Evolutionary conservation across 345 rosid genomes (phyloP), one percentile per base, ranked within the genome.

Genomic region (Sisymbrium altissimum): DNA sequence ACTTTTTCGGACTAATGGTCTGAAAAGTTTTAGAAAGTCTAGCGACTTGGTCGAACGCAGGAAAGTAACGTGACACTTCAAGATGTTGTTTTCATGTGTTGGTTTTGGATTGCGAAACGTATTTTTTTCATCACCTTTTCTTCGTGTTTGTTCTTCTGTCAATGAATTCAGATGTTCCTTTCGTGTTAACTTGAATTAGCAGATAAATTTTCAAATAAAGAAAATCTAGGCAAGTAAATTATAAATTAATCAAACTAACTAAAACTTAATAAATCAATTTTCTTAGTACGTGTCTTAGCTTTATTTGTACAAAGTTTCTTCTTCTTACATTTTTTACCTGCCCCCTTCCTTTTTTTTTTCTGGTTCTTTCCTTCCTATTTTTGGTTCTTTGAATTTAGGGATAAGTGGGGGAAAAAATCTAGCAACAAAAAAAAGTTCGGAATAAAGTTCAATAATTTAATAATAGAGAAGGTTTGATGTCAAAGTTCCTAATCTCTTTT

Each of bases 11-110:
- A 73, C 77, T 54, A 32, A 43, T 54, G 64, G 70, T 64, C 56
- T 72, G 63, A 43, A 61, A 32, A 2, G 10, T 32, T 32, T 64
- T 7, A 43, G 27, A 43, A 63, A 32, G 9, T 46, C 29, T 62
- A 54, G 45, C 30, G 71, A 73, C 12, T 32, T 73, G 65, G 65
- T 55, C 71, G 27, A 65, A 65, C 40, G 71, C 66, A 15, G 30
- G 66, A 73, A 65, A 55, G 41, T 15, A 72, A 64, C 35, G 64
- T 54, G 25, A 62, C 50, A 54, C 39, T 39, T 67, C 60, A 48
- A 36, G 0, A n/a, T n/a, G n/a, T n/a, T n/a, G n/a, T n/a, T n/a
- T n/a, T n/a, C n/a, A n/a, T n/a, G n/a, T n/a, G n/a, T n/a, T n/a
- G n/a, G n/a, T n/a, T n/a, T n/a, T n/a, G n/a, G n/a, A n/a, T n/a